Evolutionary conservation across 2,329 filamentous ascomycete genomes (phyloP).

Genomic region (Ascosphaera apis): DNA sequence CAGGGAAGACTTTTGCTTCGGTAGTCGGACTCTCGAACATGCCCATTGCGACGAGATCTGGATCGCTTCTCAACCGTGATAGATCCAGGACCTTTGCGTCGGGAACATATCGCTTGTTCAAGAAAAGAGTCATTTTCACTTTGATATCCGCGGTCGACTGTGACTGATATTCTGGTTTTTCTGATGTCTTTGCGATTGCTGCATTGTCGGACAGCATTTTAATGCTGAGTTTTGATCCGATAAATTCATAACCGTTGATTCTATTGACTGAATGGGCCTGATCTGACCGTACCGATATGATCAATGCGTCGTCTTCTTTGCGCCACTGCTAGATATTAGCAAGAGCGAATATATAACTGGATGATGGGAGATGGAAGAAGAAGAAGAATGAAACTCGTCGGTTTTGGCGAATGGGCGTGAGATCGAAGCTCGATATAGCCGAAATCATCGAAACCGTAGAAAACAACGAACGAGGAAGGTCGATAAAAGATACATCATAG

Average conservation of each 20-base stretch:
- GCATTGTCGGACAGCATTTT: slow-evolving; percentile 18
- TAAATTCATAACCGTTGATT: slow-evolving; percentile 45
- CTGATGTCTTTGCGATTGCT: slow-evolving; percentile 8
- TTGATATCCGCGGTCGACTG: slow-evolving; percentile 35
- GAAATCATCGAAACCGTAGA: no score
- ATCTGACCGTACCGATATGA: slow-evolving; percentile 41
- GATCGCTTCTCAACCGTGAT: slow-evolving; percentile 51
- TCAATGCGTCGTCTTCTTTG: slow-evolving; percentile 43
- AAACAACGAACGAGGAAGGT: no score
- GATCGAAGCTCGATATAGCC: no score
- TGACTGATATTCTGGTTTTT: slow-evolving; percentile 15
- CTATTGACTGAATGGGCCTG: slow-evolving; percentile 42
- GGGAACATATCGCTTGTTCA: slow-evolving; percentile 51
- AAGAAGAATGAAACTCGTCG: no score
- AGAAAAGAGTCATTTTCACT: slow-evolving; percentile 43
- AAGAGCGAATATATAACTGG: slow-evolving; percentile 23
- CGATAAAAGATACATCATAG: no score
- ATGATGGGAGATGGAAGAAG: no score
- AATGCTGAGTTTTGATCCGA: slow-evolving; percentile 35
- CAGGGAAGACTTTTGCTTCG: slow-evolving; percentile 73
- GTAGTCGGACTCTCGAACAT: slow-evolving; percentile 50
- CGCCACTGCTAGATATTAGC: slow-evolving; percentile 52
- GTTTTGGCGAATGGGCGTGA: no score
- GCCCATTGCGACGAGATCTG: slow-evolving; percentile 46
- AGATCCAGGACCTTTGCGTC: slow-evolving; percentile 58